Percentiles rank a stretch among this genome's conserved stretches.
Evolutionary conservation across 2,329 filamentous ascomycete genomes (phyloP).

Genomic region (Pezicula radicicola): DNA sequence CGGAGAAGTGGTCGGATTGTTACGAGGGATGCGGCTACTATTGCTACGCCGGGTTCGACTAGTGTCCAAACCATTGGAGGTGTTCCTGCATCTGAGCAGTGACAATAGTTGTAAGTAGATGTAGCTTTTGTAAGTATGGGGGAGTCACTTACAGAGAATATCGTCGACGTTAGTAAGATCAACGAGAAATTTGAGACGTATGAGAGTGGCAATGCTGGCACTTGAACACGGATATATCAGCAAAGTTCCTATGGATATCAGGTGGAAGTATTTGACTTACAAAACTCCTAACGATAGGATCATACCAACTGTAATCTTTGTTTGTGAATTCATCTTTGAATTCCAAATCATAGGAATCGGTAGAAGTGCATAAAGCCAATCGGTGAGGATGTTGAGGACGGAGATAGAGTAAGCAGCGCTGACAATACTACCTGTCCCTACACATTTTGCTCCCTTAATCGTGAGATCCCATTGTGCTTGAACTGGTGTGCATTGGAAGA

Average conservation of each 20-base stretch:
- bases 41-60: conserved; percentile 54
- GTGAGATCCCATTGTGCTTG: conserved; percentile 47
- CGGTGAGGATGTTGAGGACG: conserved; percentile 40
- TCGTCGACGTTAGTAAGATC: conserved; percentile 8
- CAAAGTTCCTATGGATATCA: neutral
- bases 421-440: conserved; percentile 2
- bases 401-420: conserved; percentile 33
- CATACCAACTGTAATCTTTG: conserved; percentile 32
- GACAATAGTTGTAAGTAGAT: neutral
- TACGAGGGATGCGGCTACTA: conserved; percentile 49
- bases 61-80: conserved; percentile 54
- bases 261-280: conserved; percentile 1
- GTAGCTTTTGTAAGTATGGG: neutral
- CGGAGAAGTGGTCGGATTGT: conserved; percentile 53
- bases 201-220: conserved; percentile 51
- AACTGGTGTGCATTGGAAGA: conserved; percentile 19
- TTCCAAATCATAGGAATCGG: conserved; percentile 40
- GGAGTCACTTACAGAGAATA: conserved; percentile 6
- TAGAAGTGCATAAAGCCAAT: conserved; percentile 42
- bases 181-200: conserved; percentile 36
- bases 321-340: conserved; percentile 35
- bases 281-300: conserved; percentile 16
- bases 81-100: conserved; percentile 34
- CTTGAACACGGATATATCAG: conserved; percentile 24
- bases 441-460: conserved; percentile 10